Base-by-base conservation (phyloP, 176 grass and related monocot genomes). In the Tillandsia fasciculata region DNA sequence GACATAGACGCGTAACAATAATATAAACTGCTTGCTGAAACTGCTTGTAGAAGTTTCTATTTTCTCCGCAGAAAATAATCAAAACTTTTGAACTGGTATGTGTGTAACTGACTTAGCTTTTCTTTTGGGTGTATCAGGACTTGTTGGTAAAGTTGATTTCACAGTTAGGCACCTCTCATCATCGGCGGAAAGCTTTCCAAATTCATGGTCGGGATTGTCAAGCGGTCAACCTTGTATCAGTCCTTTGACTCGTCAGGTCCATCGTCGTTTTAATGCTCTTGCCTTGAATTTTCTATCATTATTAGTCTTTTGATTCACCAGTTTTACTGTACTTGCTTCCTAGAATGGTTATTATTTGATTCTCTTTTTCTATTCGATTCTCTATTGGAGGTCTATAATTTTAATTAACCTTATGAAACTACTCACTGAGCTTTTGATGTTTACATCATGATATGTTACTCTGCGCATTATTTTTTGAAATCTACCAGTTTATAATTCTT, bases 101-200 rank as follows among this genome's bases (percentile, higher is more conserved):
- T 72, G 11, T 72, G 67, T 50, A 75, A 53, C 49, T 80, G 59
- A 83, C 15, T 17, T 11, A 12, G 20, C 23, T 73, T 66, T 22
- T 28, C 58, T 63, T 68, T 70, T 76, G 23, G 70, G 54, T 28
- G 14, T 80, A 79, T 65, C 84, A 99, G 95, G 24, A 59, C 59
- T 99, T 66, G 82, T 99, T 66, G 95, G 95, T 27, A 93, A 94
- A 76, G 95, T 99, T 74, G 95, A 99, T 70, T 99, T 99, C 75
- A 99, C 95, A 70, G 95, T 99, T 29, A 90, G 90, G 73, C 95
- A 99, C 64, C 90, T 99, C 68, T 90, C 95, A 67, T 90, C 95
- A 53, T 76, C 90, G 2, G 95, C 83, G 14, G 8, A 81, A 69
- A 10, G 63, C n/a, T 99, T 99, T 68, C 87, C 90, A 66, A 86